Base-by-base conservation (phyloP, 2,329 filamentous ascomycete genomes). In the Neofusicoccum sp. region DNA sequence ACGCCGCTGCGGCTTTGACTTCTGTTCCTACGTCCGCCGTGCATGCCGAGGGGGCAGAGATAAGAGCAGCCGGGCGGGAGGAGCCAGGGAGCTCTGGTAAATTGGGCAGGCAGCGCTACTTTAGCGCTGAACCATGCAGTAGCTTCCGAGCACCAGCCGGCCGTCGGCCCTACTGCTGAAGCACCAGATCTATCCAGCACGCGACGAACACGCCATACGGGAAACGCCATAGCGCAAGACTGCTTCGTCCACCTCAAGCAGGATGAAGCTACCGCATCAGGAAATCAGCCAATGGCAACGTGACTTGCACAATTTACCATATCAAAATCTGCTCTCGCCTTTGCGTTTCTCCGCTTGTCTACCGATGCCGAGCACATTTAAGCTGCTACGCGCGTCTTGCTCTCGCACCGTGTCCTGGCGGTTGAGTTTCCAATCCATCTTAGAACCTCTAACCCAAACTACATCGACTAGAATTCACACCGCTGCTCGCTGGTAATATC, bases 111-210 rank as follows among this genome's bases (percentile, higher is more conserved):
- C 51, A 26, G 38, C 38, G 14, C 36, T 41, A 24, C 49, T 26
- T 41, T 56, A 56, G 51, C 51, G 51, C 26, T 56, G 38, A 34
- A 16, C 51, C 43, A 56, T 24, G 20, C 8, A 33, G 38, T 56
- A 56, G 51, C 51, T 56, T 56, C 51, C 51, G 51, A 28, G n/a
- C 26, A 43, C n/a, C 26, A 14, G 16, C 14, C 20, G 33, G 20
- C 20, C 48, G 48, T 34, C 16, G 31, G 48, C 34, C 33, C 48
- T 40, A 33, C 36, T 54, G 16, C 49, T 24, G 24, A 31, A 54
- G 38, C 51, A 8, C 33, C 26, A 30, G 26, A 48, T 34, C 30
- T 31, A 48, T 14, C 20, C 20, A 44, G 28, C 36, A 43, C 14
- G 34, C 26, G n/a, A 28, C 1, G 9, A 43, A 28, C 36, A 33